A percentile compares a stretch with the other conserved stretches of the same genome.
phyloP scores from a whole-genome alignment of 495 filamentous ascomycete species.

The Elaphomyces granulatus region DNA sequence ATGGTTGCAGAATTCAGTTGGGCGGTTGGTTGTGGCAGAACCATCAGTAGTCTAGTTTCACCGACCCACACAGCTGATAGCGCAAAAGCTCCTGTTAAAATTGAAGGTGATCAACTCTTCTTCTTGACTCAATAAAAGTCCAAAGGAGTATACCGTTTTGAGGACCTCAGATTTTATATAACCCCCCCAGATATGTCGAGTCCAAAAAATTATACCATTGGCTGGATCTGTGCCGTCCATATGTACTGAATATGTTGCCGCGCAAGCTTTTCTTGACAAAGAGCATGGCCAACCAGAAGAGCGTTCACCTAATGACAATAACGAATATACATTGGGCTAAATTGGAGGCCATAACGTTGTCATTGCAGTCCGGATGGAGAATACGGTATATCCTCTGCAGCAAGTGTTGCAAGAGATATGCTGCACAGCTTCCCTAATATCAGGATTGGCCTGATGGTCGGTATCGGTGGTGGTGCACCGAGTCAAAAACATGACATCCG shows the following conservation, averaged over 20 bases:
- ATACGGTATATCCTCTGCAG: conserved; percentile 2
- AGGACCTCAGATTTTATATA: no score
- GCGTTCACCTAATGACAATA: conserved; percentile 3
- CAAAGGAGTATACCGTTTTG: no score
- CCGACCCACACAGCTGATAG: no score
- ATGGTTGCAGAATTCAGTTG: no score
- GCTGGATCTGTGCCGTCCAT: conserved; percentile 7
- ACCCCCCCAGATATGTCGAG: no score
- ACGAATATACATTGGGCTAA: conserved; percentile 5
- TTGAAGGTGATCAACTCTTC: no score
- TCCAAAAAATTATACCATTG: no score
- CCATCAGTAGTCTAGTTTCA: no score
- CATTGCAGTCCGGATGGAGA: conserved; percentile 6
- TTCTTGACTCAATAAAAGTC: no score
- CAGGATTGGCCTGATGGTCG: conserved; percentile 31
- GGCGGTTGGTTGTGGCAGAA: no score
- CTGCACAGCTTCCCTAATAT: conserved; percentile 24
- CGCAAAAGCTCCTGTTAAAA: no score
- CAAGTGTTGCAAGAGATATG: conserved; percentile 4
- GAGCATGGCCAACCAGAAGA: conserved; percentile 5
- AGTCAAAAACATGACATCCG: conserved; percentile 6
- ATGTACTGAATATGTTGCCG: conserved; percentile 6
- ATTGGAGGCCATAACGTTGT: conserved; percentile 7
- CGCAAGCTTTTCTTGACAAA: conserved; percentile 6
- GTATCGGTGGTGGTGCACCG: conserved; percentile 26